Conservation (phyloP, 108 stramenopile genomes). For the Mayamaea pseudoterrestris region DNA sequence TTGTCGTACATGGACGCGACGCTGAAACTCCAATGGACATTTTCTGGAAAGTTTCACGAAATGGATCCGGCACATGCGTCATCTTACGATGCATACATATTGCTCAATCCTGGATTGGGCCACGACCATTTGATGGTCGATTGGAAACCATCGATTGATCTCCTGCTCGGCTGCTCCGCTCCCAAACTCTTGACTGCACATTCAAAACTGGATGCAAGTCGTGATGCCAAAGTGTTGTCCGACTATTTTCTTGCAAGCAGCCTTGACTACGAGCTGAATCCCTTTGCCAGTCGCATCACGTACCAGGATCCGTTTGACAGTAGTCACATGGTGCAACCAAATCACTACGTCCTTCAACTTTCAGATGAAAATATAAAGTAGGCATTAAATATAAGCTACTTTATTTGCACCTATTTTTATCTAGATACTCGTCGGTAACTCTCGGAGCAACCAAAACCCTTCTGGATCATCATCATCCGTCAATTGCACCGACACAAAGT, state of each 20-base stretch:
- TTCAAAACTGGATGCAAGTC: constrained; percentile 41
- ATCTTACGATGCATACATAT: constrained; percentile 48
- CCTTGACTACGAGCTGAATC: constrained; percentile 38
- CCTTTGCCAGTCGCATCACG: constrained; percentile 51
- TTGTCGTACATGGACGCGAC: neutral
- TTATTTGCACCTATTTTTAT: neutral
- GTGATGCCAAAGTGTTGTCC: constrained; percentile 26
- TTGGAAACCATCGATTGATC: constrained; percentile 56
- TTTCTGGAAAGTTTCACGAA: constrained; percentile 24
- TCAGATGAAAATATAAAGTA: neutral
- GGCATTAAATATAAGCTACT: neutral
- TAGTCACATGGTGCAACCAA: constrained; percentile 44
- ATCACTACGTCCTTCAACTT: constrained; percentile 10
- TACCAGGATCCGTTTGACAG: constrained; percentile 65
- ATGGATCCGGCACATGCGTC: neutral
- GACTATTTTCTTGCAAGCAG: constrained; percentile 1
- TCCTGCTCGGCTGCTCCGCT: constrained; percentile 21
- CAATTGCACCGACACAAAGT: constrained; percentile 87
- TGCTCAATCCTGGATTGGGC: constrained; percentile 83
- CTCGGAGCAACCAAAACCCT: constrained; percentile 91
- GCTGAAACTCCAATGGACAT: constrained; percentile 11
- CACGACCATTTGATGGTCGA: constrained; percentile 58
- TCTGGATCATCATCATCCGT: constrained; percentile 87
- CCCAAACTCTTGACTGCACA: constrained; percentile 55
- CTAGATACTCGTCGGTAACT: constrained; percentile 50